Evolutionary conservation across 1,139 yeast species (phyloP), one percentile per base, ranked within the genome.

Genomic region (Hyphopichia pseudoburtonii): DNA sequence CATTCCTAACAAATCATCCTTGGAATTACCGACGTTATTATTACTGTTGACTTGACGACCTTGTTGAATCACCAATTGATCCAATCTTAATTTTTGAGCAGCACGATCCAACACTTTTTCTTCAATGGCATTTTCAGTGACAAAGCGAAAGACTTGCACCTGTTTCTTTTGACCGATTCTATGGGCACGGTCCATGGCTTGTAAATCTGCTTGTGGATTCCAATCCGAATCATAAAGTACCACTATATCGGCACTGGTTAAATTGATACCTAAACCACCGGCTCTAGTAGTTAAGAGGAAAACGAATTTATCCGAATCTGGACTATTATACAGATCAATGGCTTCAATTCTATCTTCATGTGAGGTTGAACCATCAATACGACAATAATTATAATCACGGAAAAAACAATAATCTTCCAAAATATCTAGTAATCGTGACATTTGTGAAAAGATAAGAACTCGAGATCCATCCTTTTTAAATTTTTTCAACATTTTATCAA

Each of bases 101-200:
- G 98, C 98, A 50, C 97, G 76, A 54, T 92, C 98, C 46, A 92
- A 66, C 17, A 92, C 96, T 55, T 92, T 92, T 57, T 92, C 98
- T 58, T 92, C 98, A 46, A 92, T 89, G 10, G 98, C 96, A 62
- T 88, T 84, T 54, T 92, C 97, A 4, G 97, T 90, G 25, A 92
- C 95, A 62, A 92, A 86, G 50, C 98, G 70, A 56, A 76, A 90
- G 5, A 92, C 97, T 47, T 82, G 80, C 6, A 92, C 98, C 63
- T 92, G 98, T 55, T 90, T 92, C 59, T 88, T 90, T 60, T 92
- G 98, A 9, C 98, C 98, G 56, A 92, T 92, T 67, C 98, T 81
- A 60, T 92, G 98, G 0, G 98, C 98, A 57, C 98, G 77, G 60
- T 92, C 98, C 98, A 92, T 92, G 1, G 98, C 97, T 63, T 92